Base-by-base conservation (phyloP, 164 flowering plant genomes). In the Buxus sempervirens region DNA sequence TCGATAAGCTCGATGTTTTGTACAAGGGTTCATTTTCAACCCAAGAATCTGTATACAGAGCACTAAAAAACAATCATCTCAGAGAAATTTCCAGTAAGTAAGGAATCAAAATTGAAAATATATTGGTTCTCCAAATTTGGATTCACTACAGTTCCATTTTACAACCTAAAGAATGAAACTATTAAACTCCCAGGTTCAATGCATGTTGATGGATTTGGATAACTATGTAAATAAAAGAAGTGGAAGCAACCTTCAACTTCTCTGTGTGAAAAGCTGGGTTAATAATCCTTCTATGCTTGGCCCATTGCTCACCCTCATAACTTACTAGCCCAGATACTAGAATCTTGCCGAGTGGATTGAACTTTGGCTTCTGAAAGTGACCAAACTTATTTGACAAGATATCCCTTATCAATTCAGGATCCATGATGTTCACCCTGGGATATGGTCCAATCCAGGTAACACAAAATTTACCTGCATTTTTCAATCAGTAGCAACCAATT, bases 251-350 rank as follows among this genome's bases (percentile, higher is more conserved):
- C 87, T 88, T 86, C 28, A 88, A 55, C 60, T 86, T 85, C 60
- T 80, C 82, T 9, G 66, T 14, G 64, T 79, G 73, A 72, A 85
- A 88, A 25, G 85, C 89, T 0, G 87, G 89, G 48, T 78, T 82
- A 76, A 84, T 70, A 14, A 84, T 77, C 70, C 70, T 83, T 54
- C 87, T 71, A 15, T 81, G 88, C 32, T 70, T 83, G 0, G 73
- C 82, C 93, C 90, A 88, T 64, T 80, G 74, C 0, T 83, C 80
- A 0, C 82, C 90, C 10, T 81, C 79, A 18, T 61, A 38, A n/a
- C 0, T 54, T 1, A 28, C 57, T 2, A 84, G 63, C 4, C 88
- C 90, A 10, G 14, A 9, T 1, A 41, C 56, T 14, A 71, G 64
- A 21, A 63, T 14, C 26, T 65, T 32, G 12, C 8, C 14, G 1